These are phyloP conservation scores for Rhodotorula sp. DNA, from an alignment of 1,284 basidiomycete genomes.

Conservation along the genomic window DNA sequence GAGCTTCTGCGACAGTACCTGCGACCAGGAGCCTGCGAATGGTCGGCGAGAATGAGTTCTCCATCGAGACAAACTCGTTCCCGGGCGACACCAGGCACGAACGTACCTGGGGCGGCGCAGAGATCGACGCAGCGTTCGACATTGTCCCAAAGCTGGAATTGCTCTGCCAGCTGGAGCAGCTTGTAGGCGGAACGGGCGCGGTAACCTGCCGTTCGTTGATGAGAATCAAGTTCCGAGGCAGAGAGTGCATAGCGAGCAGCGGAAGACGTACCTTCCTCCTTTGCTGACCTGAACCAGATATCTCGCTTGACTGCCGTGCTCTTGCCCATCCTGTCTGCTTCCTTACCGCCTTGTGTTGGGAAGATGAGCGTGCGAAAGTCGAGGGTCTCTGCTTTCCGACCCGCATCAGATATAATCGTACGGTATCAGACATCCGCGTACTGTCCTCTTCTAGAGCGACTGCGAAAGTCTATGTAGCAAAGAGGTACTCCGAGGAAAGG, in stretches of 20 bases:
- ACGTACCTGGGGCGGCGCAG: conserved; percentile 56
- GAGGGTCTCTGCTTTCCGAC: neutral
- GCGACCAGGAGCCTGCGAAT: conserved; percentile 43
- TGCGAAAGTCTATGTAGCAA: too few relatives aligned
- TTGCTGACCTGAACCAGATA: conserved; percentile 56
- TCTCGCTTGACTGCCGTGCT: conserved; percentile 55
- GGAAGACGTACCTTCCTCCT: conserved; percentile 47
- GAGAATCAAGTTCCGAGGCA: conserved; percentile 18
- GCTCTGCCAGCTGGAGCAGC: conserved; percentile 55
- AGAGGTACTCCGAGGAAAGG: too few relatives aligned
- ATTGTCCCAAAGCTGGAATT: conserved; percentile 55
- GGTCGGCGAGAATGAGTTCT: neutral
- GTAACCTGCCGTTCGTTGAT: conserved; percentile 49
- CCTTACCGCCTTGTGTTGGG: neutral
- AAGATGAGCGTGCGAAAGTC: neutral
- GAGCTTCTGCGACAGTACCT: conserved; percentile 48
- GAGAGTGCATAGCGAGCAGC: conserved; percentile 29
- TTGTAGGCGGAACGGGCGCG: conserved; percentile 61
- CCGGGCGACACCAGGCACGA: too few relatives aligned
- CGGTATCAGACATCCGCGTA: too few relatives aligned
- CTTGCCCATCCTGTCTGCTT: conserved; percentile 38
- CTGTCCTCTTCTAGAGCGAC: too few relatives aligned
- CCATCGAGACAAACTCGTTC: too few relatives aligned
- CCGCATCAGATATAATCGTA: too few relatives aligned
- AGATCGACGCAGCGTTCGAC: conserved; percentile 57